Evolutionary conservation across 2,329 filamentous ascomycete genomes (phyloP), one percentile per base, ranked within the genome.

Genomic region (Seiridium cupressi): DNA sequence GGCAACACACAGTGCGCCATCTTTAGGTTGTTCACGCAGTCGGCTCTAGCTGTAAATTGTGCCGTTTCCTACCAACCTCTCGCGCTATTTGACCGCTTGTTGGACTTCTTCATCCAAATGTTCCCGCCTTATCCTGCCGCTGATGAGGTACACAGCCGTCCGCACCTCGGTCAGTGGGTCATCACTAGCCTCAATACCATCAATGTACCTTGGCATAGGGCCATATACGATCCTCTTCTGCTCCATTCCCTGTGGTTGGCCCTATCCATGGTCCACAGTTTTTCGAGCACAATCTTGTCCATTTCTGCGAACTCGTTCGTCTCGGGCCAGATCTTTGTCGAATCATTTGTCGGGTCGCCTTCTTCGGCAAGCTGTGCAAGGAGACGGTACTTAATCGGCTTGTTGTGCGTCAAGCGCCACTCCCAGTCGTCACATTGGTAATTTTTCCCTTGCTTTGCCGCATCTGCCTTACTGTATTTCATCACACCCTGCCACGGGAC

Each of bases 121-220:
- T 2, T 44, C 42, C 42, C 42, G 13, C 10, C 42, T 44, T 11
- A 44, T 44, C 18, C 42, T 44, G 0, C 42, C 42, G 11, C 42
- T 44, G 3, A 44, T n/a, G 1, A 44, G 11, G 18, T 44, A 47
- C 56, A 26, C 54, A 54, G 44, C 31, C 67, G 73, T 66, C 57
- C 62, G 65, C 55, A 65, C 66, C 42, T 44, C 42, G 42, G 18
- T 44, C 42, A 44, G 18, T n/a, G 42, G 42, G 42, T 44, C 42
- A 4, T 44, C 2, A 44, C 42, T 44, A 18, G 42, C 42, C 42
- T 44, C 11, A 18, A 44, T 44, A 2, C 42, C 42, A 11, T n/a
- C 42, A n/a, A 44, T 44, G 42, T 44, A 44, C 18, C 42, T 44
- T 11, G 42, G 42, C 42, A 44, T 44, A 5, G 42, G 42, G 42